phyloP scores from a whole-genome alignment of 371 early-diverging fungal species.

The Mortierella sp. region DNA sequence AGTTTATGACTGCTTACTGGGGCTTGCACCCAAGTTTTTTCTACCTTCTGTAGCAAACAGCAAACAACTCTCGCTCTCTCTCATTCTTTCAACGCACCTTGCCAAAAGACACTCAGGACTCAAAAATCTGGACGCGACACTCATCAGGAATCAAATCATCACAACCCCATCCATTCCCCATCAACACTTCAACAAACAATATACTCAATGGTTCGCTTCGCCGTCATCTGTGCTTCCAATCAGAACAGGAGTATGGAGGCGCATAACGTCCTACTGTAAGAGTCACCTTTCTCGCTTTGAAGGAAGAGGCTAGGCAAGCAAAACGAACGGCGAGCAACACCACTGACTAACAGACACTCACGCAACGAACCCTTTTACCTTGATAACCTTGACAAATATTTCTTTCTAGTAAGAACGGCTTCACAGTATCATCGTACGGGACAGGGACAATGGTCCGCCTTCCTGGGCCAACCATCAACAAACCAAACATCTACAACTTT shows the following conservation, averaged over 20 bases:
- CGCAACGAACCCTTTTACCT: neutral
- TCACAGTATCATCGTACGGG: slow-evolving; percentile 89
- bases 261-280: slow-evolving; percentile 86
- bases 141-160: neutral
- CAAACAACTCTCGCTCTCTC: neutral
- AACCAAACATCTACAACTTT: slow-evolving; percentile 94
- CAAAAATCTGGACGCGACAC: neutral
- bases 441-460: slow-evolving; percentile 94
- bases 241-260: slow-evolving; percentile 99
- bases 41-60: neutral
- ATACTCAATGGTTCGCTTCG: slow-evolving; percentile 79
- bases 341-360: neutral
- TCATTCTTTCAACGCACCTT: neutral
- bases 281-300: neutral
- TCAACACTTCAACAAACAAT: neutral
- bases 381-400: neutral
- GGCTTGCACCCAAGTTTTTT: neutral
- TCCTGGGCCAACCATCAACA: slow-evolving; percentile 90
- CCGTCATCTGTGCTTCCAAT: slow-evolving; percentile 97
- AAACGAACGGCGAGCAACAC: neutral
- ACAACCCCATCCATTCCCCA: neutral
- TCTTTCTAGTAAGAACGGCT: slow-evolving; percentile 75
- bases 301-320: neutral
- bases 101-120: neutral
- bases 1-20: neutral